phyloP scores from a whole-genome alignment of 352 stramenopile species.

The Phytophthora vignae region DNA sequence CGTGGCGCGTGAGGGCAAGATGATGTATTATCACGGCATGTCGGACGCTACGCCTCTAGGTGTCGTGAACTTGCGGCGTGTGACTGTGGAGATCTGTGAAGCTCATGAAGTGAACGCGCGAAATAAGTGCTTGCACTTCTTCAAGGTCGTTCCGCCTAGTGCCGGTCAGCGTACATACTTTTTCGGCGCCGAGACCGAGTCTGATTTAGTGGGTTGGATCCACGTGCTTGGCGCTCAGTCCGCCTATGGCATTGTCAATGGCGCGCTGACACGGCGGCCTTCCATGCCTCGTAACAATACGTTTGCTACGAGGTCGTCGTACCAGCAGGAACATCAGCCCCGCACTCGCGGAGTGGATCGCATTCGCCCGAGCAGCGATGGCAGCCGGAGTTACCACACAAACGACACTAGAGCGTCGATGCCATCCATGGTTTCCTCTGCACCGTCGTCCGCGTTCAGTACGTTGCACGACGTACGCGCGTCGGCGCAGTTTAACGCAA shows the following conservation, averaged over 20 bases:
- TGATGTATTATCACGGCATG: slow-evolving; percentile 80
- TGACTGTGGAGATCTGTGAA: slow-evolving; percentile 70
- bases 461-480: slow-evolving; percentile 28
- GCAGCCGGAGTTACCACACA: slow-evolving; percentile 19
- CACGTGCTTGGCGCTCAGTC: slow-evolving; percentile 64
- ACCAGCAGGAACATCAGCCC: slow-evolving; percentile 27
- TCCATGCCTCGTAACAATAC: slow-evolving; percentile 30
- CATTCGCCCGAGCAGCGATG: slow-evolving; percentile 23
- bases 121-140: slow-evolving; percentile 74
- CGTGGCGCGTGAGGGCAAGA: slow-evolving; percentile 78
- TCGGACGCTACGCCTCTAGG: slow-evolving; percentile 69
- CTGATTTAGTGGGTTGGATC: slow-evolving; percentile 78
- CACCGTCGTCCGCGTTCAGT: slow-evolving; percentile 15
- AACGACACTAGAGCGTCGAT: slow-evolving; percentile 33
- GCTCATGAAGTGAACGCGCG: slow-evolving; percentile 72
- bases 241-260: slow-evolving; percentile 45
- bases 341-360: slow-evolving; percentile 17
- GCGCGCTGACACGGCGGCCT: neutral
- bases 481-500: slow-evolving; percentile 32
- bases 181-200: slow-evolving; percentile 74
- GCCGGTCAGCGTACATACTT: slow-evolving; percentile 74
- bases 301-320: slow-evolving; percentile 30
- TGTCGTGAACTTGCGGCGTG: slow-evolving; percentile 63
- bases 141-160: slow-evolving; percentile 70
- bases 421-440: slow-evolving; percentile 29